Conservation (phyloP, 345 rosid genomes). For the sweet orange (Citrus sinensis) region DNA sequence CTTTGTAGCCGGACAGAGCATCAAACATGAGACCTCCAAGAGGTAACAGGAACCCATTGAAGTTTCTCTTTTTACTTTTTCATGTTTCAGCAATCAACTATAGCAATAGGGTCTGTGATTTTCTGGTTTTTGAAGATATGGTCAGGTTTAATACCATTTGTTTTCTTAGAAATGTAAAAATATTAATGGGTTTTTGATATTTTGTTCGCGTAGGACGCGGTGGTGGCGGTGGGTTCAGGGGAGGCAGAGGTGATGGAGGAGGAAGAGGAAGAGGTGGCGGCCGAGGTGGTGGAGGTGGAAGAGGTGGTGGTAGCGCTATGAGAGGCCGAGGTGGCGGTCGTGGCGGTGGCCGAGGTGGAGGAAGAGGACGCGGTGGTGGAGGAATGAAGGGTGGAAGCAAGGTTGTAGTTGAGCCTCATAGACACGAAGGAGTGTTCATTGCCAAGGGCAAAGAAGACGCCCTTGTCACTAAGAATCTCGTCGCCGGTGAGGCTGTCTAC, state of each 20-base stretch:
- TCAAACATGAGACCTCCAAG: constrained; percentile 43
- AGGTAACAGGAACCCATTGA: constrained; percentile 9
- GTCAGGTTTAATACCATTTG: neutral
- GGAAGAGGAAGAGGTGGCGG: constrained; percentile 43
- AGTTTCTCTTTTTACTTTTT: neutral
- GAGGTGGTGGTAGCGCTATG: constrained; percentile 46
- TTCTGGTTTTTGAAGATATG: neutral
- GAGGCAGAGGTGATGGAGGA: constrained; percentile 46
- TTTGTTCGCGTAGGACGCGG: constrained; percentile 39
- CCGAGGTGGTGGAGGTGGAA: constrained; percentile 37
- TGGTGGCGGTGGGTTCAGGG: constrained; percentile 44
- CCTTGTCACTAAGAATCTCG: constrained; percentile 85
- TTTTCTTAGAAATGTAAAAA: neutral
- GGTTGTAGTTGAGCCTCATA: constrained; percentile 83
- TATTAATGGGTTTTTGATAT: neutral
- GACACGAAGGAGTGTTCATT: constrained; percentile 82
- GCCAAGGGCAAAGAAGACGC: constrained; percentile 96
- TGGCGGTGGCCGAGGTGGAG: constrained; percentile 43
- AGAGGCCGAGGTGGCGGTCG: constrained; percentile 39
- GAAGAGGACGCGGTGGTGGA: constrained; percentile 51
- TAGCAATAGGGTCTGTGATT: neutral
- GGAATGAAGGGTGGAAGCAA: constrained; percentile 94
- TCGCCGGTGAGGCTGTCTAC: constrained; percentile 93
- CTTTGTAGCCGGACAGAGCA: neutral
- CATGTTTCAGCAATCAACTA: neutral